These are phyloP conservation scores for Ormosia emarginata DNA, from an alignment of 306 rosid species.

Conservation along the genomic window DNA sequence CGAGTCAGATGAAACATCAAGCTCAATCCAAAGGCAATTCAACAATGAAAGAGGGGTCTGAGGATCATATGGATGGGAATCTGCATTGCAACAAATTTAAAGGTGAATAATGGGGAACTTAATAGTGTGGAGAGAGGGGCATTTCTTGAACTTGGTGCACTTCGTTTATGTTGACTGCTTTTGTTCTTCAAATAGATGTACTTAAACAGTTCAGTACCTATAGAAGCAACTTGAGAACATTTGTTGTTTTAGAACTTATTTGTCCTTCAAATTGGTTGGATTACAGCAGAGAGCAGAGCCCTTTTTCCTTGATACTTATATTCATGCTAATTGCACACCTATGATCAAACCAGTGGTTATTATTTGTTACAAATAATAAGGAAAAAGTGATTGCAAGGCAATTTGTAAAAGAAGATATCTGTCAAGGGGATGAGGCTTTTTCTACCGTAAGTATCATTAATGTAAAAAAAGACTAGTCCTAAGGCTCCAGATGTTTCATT, in stretches of 20 bases:
- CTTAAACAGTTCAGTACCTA: not conserved
- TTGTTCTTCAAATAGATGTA: not conserved
- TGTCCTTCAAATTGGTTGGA: not conserved
- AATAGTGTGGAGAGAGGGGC: not conserved
- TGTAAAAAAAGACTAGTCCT: not conserved
- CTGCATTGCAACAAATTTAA: not conserved
- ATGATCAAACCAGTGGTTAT: not conserved
- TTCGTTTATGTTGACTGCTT: not conserved
- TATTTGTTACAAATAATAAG: not conserved
- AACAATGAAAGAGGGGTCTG: not conserved
- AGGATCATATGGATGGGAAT: not conserved
- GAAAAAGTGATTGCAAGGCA: not conserved
- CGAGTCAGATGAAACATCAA: slow-evolving; percentile 31
- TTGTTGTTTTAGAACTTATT: not conserved
- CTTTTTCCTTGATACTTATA: not conserved
- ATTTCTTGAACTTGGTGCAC: slow-evolving; percentile 4
- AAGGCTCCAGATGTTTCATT: not conserved
- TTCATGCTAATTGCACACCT: not conserved
- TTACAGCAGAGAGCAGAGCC: not conserved
- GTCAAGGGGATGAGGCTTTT: not conserved
- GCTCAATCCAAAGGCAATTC: slow-evolving; percentile 26
- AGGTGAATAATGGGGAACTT: slow-evolving; percentile 23
- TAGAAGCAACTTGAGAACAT: not conserved
- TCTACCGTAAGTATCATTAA: not conserved
- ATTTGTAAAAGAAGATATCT: not conserved